Evolutionary conservation across 2,329 filamentous ascomycete species (phyloP).

Genomic region (Pseudocercospora eumusae): DNA sequence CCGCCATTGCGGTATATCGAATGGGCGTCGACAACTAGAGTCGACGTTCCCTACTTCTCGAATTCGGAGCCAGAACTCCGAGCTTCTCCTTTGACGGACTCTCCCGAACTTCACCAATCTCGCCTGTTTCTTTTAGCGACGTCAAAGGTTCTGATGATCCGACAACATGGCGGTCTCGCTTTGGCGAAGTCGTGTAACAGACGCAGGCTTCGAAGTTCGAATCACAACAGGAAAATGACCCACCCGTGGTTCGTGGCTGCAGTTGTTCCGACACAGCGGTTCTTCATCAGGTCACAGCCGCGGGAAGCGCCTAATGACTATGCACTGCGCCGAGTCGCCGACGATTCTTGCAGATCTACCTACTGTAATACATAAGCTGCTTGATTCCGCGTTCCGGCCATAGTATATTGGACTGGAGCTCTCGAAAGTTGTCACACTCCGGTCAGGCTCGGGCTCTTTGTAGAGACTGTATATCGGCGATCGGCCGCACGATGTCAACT

Average conservation of each 20-base stretch:
- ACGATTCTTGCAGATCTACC: not conserved
- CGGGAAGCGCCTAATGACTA: not conserved
- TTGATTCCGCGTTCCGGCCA: not conserved
- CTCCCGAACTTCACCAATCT: not conserved
- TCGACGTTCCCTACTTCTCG: not conserved
- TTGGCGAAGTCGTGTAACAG: not conserved
- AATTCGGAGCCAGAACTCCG: not conserved
- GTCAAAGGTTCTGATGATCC: not conserved
- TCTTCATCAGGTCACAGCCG: not conserved
- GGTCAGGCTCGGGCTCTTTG: not conserved
- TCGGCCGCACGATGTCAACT: not conserved
- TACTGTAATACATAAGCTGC: too few species aligned
- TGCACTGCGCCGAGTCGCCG: not conserved
- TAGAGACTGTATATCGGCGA: not conserved
- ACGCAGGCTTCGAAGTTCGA: not conserved
- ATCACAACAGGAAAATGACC: not conserved
- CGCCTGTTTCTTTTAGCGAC: not conserved
- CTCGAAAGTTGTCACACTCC: not conserved
- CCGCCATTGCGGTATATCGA: not conserved
- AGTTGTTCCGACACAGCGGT: not conserved
- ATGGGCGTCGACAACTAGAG: not conserved
- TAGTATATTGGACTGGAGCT: not conserved
- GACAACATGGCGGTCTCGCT: not conserved
- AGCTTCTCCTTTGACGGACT: not conserved
- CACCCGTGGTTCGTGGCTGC: not conserved